A percentile compares a stretch with the other conserved stretches of the same genome.
These are phyloP conservation scores for Alternaria gansuensis DNA, from an alignment of 2,329 filamentous ascomycete genomes.

Conservation along the genomic window DNA sequence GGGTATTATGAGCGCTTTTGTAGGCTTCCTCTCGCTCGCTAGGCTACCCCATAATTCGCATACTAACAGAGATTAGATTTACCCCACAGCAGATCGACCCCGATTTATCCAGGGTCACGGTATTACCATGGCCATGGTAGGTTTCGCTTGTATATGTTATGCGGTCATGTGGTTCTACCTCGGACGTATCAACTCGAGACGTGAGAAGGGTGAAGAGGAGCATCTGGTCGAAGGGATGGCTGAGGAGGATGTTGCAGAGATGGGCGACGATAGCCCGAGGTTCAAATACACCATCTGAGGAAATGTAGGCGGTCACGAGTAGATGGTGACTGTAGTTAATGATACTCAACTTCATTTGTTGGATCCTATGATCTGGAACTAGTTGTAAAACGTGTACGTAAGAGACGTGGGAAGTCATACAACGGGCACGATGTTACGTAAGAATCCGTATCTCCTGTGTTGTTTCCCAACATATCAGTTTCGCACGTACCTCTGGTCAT, in stretches of 20 bases:
- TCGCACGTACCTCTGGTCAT: not conserved
- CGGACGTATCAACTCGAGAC: conserved; percentile 49
- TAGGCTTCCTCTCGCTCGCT: conserved; percentile 49
- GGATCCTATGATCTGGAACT: not conserved
- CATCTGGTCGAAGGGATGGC: conserved; percentile 52
- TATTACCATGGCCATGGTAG: conserved; percentile 62
- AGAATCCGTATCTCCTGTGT: not conserved
- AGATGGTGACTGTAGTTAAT: not conserved
- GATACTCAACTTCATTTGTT: not conserved
- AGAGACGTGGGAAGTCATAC: not conserved
- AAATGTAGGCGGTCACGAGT: not conserved
- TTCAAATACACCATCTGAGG: conserved; percentile 53
- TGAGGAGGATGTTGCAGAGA: conserved; percentile 55
- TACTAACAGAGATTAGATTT: conserved; percentile 52
- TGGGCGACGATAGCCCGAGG: conserved; percentile 58
- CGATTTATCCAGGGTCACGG: conserved; percentile 62
- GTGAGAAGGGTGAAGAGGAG: conserved; percentile 54
- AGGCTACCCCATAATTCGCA: not conserved
- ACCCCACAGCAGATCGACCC: conserved; percentile 56
- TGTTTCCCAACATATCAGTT: not conserved
- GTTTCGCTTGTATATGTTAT: conserved; percentile 52
- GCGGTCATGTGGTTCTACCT: conserved; percentile 53
- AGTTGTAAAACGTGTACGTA: too few relatives aligned
- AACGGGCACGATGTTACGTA: not conserved
- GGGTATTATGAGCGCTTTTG: conserved; percentile 78